A percentile compares a stretch with the other conserved stretches of the same genome.
Evolutionary conservation across 2,329 filamentous ascomycete species (phyloP).

Genomic region (Aureobasidium zeae): DNA sequence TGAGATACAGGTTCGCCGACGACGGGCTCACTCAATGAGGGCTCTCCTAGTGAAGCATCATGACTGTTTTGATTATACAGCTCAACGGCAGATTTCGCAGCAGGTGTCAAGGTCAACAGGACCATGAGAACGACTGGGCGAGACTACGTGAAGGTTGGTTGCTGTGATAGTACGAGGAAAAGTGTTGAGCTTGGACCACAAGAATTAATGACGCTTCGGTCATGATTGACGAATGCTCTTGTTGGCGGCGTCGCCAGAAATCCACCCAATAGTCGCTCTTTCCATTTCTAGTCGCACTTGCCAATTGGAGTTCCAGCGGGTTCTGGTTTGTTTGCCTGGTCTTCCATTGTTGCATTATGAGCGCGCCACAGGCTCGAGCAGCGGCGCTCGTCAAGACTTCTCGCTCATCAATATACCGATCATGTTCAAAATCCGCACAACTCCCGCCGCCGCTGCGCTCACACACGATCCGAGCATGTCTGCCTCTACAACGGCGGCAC

Average conservation of each 20-base stretch:
- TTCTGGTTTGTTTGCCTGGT: constrained; percentile 4
- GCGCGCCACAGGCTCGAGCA: constrained; percentile 26
- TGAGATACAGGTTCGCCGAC: constrained; percentile 64
- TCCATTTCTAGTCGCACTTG: too few relatives aligned
- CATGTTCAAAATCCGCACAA: constrained; percentile 6
- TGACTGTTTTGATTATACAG: constrained; percentile 20
- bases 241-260: too few relatives aligned
- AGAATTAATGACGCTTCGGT: not conserved
- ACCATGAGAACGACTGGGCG: constrained; percentile 49
- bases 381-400: constrained; percentile 26
- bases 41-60: constrained; percentile 33
- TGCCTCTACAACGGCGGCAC: constrained; percentile 25
- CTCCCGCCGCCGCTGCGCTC: constrained; percentile 16
- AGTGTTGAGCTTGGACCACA: constrained; percentile 7
- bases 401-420: constrained; percentile 1
- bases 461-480: constrained; percentile 4
- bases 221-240: too few relatives aligned
- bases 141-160: not conserved
- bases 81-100: constrained; percentile 54
- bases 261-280: constrained; percentile 2
- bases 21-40: constrained; percentile 41
- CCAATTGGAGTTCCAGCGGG: constrained; percentile 10
- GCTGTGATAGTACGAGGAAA: too few relatives aligned
- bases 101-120: constrained; percentile 63
- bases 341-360: constrained; percentile 24